These are phyloP conservation scores for Fomitopsis serialis DNA, from an alignment of 768 basidiomycete genomes.

Conservation along the genomic window DNA sequence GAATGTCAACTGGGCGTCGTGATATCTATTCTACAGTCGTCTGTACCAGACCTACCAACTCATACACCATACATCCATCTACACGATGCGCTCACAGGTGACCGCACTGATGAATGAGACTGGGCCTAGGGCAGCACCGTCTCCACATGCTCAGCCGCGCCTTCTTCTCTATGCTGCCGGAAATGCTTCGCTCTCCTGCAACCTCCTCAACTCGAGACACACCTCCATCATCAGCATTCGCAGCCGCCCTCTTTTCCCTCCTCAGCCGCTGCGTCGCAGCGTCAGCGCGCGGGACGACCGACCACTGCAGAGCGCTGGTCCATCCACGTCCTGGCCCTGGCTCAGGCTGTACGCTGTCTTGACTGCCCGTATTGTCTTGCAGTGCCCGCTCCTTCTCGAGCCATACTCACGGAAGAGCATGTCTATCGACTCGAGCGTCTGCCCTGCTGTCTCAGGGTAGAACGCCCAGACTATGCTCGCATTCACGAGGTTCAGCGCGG, in stretches of 20 bases:
- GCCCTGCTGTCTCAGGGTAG: constrained; percentile 15
- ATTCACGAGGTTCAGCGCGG: constrained; percentile 38
- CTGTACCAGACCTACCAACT: no score
- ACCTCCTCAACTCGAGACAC: background rate
- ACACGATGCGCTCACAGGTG: no score
- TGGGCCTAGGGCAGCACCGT: background rate
- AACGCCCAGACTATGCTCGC: constrained; percentile 33
- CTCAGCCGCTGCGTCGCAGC: background rate
- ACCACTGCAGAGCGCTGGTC: constrained; percentile 1
- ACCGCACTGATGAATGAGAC: no score
- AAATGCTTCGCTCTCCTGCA: background rate
- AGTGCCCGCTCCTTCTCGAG: background rate
- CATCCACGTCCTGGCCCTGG: no score
- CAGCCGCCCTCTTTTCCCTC: background rate
- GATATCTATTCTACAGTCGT: no score
- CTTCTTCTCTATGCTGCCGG: background rate
- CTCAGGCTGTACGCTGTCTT: no score
- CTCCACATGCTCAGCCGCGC: background rate
- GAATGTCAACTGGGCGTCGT: no score
- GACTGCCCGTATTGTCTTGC: background rate
- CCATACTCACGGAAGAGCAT: background rate
- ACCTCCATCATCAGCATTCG: background rate
- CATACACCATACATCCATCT: no score
- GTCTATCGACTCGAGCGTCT: background rate
- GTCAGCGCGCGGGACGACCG: background rate